Evolutionary conservation across 1,284 basidiomycete genomes (phyloP), one percentile per base, ranked within the genome.

Genomic region (Ceratobasidium sp.): DNA sequence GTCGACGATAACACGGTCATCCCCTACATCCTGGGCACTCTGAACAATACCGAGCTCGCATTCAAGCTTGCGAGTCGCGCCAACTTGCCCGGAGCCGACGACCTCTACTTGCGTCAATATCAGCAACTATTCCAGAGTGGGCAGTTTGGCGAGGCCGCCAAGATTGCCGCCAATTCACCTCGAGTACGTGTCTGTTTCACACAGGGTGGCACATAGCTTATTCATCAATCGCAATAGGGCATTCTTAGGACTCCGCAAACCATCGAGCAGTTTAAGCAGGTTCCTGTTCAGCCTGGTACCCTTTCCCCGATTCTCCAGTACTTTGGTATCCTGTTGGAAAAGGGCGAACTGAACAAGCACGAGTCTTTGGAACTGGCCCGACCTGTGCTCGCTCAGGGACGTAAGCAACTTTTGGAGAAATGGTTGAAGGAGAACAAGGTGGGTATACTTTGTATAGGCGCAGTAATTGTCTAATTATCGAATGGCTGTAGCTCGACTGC

Each of bases 341-440:
- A 96, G 80, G 96, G 96, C 42, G 93, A 98, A 80, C 87, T 99
- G 70, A 99, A 99, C 82, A 95, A 96, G 79, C 87, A 91, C 40
- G 97, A 99, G 80, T 97, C 94, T 38, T 82, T 99, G 52, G 97
- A 99, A 79, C 88, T 99, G 49, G 96, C 97, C 0, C 89, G 94
- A 62, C 97, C 97, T 25, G 97, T 99, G 13, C 83, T 99, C 57
- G 90, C 94, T 75, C 97, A 99, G 82, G 95, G 95, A 67, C 89
- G 96, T 77, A 99, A 99, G 82, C 95, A 98, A 77, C 83, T 99
- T 52, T 85, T 99, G 29, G 97, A 99, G 82, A 99, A 99, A 78
- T 99, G 97, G 97, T 82, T 99, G 73, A 99, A 99, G 82, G 97
- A 99, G 85, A 98, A 98, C 83, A 99, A 99, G 87, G 92, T 88